phyloP scores from a whole-genome alignment of 352 stramenopile genomes.

The Blastocystis sp. region DNA sequence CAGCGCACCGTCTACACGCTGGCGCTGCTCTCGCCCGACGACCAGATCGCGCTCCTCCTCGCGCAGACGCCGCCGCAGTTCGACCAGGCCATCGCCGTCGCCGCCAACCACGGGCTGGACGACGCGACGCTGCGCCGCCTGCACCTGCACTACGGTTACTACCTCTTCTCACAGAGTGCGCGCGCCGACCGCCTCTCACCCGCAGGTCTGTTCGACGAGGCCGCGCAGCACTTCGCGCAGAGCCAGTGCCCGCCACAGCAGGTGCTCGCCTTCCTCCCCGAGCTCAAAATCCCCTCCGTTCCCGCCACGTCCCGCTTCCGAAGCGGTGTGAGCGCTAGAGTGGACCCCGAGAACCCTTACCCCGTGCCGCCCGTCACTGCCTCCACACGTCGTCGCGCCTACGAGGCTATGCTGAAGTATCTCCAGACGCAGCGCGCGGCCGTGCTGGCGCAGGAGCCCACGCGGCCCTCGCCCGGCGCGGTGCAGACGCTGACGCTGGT shows the following conservation, averaged over 20 bases:
- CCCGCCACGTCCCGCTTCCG: neutral
- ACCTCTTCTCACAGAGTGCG: constrained; percentile 74
- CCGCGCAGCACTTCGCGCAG: constrained; percentile 77
- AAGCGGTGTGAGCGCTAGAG: neutral
- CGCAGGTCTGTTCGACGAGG: constrained; percentile 71
- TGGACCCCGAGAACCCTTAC: neutral
- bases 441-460: neutral
- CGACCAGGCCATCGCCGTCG: constrained; percentile 31
- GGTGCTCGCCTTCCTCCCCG: constrained; percentile 77
- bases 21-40: neutral
- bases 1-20: constrained; percentile 34
- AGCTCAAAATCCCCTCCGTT: constrained; percentile 12
- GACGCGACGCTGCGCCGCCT: constrained; percentile 75
- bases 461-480: too few relatives aligned
- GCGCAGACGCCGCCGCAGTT: neutral
- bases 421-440: neutral
- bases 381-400: constrained; percentile 14
- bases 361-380: neutral
- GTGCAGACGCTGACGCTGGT: neutral
- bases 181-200: too few relatives aligned
- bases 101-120: constrained; percentile 71
- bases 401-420: constrained; percentile 20
- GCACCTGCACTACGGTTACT: constrained; percentile 75
- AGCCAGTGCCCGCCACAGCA: constrained; percentile 75
- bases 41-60: constrained; percentile 47